Conservation (phyloP, 805 yeast species). For the Zygoascus ofunaensis region DNA sequence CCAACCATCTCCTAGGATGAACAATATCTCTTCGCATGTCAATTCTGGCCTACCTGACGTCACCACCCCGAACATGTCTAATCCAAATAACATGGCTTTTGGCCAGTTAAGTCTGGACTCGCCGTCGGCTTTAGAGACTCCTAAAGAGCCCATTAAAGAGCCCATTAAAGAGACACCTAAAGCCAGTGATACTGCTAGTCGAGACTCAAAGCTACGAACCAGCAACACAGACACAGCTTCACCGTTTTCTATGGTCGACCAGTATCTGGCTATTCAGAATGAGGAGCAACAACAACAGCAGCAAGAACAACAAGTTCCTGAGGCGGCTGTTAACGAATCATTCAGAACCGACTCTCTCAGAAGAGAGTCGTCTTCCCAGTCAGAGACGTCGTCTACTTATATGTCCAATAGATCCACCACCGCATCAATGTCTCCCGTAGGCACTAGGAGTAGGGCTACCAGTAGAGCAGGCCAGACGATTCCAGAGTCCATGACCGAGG, state of each 20-base stretch:
- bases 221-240: slow-evolving; percentile 1
- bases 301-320: background rate
- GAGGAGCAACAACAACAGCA: slow-evolving; percentile 1
- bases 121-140: too few relatives aligned
- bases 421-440: slow-evolving; percentile 5
- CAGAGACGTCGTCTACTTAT: slow-evolving; percentile 7
- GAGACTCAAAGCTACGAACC: background rate
- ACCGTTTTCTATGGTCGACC: slow-evolving; percentile 4
- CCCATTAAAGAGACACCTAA: background rate
- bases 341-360: background rate
- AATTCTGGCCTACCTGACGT: too few relatives aligned
- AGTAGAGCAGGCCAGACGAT: slow-evolving; percentile 16
- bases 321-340: background rate
- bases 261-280: slow-evolving; percentile 4
- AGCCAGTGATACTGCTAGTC: background rate
- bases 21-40: background rate
- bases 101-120: too few relatives aligned
- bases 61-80: too few relatives aligned
- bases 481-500: slow-evolving; percentile 6
- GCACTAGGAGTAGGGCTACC: slow-evolving; percentile 14
- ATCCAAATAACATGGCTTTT: too few relatives aligned
- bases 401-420: slow-evolving; percentile 15
- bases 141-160: too few relatives aligned
- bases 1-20: background rate
- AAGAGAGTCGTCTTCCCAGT: background rate